Evolutionary conservation across 306 rosid genomes (phyloP).

Genomic region (Trifolium repens): DNA sequence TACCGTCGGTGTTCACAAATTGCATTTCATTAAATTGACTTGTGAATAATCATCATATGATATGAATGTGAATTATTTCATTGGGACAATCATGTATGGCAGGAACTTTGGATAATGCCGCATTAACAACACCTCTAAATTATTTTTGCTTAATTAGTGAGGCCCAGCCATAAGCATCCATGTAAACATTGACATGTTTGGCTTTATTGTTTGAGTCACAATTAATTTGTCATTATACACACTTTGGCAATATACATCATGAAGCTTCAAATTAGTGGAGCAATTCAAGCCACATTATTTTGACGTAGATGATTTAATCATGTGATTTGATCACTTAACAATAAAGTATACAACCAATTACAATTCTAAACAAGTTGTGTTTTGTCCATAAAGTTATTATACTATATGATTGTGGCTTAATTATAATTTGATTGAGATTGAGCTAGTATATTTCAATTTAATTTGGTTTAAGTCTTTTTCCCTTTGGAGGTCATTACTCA

Average conservation of each 20-base stretch:
- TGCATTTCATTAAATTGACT: background rate
- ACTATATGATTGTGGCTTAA: conserved; percentile 3
- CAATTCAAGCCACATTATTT: conserved; percentile 27
- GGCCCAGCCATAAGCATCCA: conserved; percentile 18
- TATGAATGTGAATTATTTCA: conserved; percentile 11
- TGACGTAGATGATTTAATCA: background rate
- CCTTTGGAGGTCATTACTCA: background rate
- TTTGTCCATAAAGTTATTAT: background rate
- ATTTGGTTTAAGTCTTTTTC: background rate
- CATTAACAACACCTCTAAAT: conserved; percentile 38
- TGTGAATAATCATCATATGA: conserved; percentile 13
- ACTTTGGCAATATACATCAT: conserved; percentile 11
- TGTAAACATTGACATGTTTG: conserved; percentile 35
- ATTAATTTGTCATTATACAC: background rate
- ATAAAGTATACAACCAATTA: conserved; percentile 19
- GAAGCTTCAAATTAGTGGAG: conserved; percentile 29
- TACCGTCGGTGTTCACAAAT: background rate
- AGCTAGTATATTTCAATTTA: conserved; percentile 50
- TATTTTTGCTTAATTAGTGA: conserved; percentile 6
- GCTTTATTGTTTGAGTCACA: conserved; percentile 6
- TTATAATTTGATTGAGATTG: conserved; percentile 24
- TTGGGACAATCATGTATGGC: conserved; percentile 28
- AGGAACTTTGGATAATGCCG: conserved; percentile 41
- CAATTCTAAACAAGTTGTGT: conserved; percentile 14
- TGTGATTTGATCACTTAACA: conserved; percentile 26